Conservation (phyloP, 352 stramenopile species). For the Globisporangium echinulatum region DNA sequence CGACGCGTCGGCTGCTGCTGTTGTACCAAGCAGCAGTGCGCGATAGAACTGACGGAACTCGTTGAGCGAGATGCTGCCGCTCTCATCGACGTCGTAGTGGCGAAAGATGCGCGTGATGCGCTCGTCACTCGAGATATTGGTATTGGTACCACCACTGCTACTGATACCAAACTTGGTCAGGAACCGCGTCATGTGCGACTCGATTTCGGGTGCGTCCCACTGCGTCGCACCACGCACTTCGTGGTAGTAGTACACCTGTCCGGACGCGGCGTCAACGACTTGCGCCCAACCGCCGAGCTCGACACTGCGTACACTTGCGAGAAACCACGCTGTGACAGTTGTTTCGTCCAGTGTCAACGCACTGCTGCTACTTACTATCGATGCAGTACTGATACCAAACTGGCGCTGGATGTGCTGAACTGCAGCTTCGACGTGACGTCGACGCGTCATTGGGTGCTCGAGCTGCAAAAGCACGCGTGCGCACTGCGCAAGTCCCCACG, state of each 20-base stretch:
- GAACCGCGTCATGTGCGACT: constrained; percentile 41
- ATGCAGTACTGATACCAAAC: constrained; percentile 8
- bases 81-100: constrained; percentile 65
- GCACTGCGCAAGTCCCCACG: constrained; percentile 22
- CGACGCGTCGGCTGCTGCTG: neutral
- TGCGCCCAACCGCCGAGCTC: constrained; percentile 57
- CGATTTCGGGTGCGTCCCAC: constrained; percentile 59
- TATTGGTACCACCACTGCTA: neutral
- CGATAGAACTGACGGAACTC: constrained; percentile 58
- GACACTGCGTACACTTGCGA: constrained; percentile 34
- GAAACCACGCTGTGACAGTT: constrained; percentile 30
- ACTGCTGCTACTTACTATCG: too few relatives aligned
- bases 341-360: constrained; percentile 10
- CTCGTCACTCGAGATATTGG: constrained; percentile 29
- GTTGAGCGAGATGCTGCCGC: constrained; percentile 42
- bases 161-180: constrained; percentile 31
- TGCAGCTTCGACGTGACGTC: constrained; percentile 23
- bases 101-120: constrained; percentile 57
- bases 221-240: constrained; percentile 44
- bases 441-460: constrained; percentile 24
- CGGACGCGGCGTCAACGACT: constrained; percentile 23
- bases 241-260: constrained; percentile 62
- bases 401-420: constrained; percentile 18
- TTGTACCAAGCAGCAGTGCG: constrained; percentile 31
- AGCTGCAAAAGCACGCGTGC: constrained; percentile 26